Percentiles rank a stretch among this genome's conserved stretches.
Evolutionary conservation across 441 rosid genomes (phyloP).

Genomic region (Macaranga tanarius): DNA sequence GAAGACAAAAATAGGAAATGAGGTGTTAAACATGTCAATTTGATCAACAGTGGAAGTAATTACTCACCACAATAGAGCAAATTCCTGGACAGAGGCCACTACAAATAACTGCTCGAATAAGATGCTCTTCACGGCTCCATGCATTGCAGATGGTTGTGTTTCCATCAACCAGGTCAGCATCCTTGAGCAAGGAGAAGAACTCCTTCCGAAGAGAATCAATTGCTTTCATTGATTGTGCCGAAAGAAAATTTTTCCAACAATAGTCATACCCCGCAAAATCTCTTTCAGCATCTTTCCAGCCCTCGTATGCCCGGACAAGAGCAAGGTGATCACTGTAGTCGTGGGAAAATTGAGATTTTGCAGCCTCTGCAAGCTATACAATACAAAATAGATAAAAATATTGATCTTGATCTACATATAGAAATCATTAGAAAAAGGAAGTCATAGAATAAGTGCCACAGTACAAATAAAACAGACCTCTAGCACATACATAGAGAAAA

Average conservation of each 20-base stretch:
- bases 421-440: constrained; percentile 6
- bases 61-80: constrained; percentile 82
- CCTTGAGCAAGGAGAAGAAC: constrained; percentile 75
- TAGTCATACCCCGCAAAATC: constrained; percentile 69
- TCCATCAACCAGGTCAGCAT: constrained; percentile 65
- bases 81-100: constrained; percentile 83
- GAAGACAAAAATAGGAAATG: not conserved
- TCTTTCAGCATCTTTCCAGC: constrained; percentile 79
- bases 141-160: constrained; percentile 46
- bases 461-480: not conserved
- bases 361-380: constrained; percentile 80
- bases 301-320: constrained; percentile 76
- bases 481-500: too few relatives aligned
- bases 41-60: constrained; percentile 18
- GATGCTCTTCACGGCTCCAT: constrained; percentile 56
- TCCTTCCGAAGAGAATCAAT: constrained; percentile 83
- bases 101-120: constrained; percentile 77
- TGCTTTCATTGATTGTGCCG: constrained; percentile 80
- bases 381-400: constrained; percentile 3
- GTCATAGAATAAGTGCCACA: not conserved
- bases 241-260: constrained; percentile 91
- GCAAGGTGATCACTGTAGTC: constrained; percentile 89
- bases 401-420: not conserved
- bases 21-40: not conserved
- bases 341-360: constrained; percentile 73